These are phyloP conservation scores for Fusarium devonianum DNA, from an alignment of 2,329 filamentous ascomycete species.

Conservation along the genomic window DNA sequence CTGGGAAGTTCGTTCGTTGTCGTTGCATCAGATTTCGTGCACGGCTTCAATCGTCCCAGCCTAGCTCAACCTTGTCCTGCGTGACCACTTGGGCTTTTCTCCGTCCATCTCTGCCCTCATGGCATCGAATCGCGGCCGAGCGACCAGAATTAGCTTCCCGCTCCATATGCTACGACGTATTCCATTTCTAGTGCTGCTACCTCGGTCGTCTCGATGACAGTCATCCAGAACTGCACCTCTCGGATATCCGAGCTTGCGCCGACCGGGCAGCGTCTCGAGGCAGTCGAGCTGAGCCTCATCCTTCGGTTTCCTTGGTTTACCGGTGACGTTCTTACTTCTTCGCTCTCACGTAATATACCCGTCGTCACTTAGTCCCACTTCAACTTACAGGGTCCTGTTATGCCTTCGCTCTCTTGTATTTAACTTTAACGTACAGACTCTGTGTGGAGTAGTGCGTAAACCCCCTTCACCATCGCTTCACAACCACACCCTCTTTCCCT, in stretches of 20 bases:
- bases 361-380: neutral
- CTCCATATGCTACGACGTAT: slow-evolving; percentile 7
- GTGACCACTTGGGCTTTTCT: neutral
- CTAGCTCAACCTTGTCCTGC: slow-evolving; percentile 5
- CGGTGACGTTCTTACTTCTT: slow-evolving; percentile 1
- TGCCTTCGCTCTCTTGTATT: neutral
- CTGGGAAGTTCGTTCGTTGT: neutral
- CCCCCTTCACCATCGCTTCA: too few species aligned
- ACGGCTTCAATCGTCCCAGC: slow-evolving; percentile 7
- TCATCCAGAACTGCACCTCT: slow-evolving; percentile 14
- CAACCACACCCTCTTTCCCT: neutral
- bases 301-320: slow-evolving; percentile 3
- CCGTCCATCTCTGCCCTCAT: slow-evolving; percentile 1
- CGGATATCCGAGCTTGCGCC: slow-evolving; percentile 31
- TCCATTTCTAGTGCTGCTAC: slow-evolving; percentile 11
- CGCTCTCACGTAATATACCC: neutral
- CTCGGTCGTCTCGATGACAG: neutral
- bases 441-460: too few species aligned
- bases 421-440: too few species aligned
- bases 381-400: neutral
- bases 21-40: slow-evolving; percentile 7
- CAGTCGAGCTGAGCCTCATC: slow-evolving; percentile 5
- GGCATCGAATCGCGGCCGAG: neutral
- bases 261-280: slow-evolving; percentile 17
- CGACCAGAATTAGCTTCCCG: slow-evolving; percentile 1